Evolutionary conservation across 345 rosid species (phyloP).

Genomic region (Lumnitzera littorea): DNA sequence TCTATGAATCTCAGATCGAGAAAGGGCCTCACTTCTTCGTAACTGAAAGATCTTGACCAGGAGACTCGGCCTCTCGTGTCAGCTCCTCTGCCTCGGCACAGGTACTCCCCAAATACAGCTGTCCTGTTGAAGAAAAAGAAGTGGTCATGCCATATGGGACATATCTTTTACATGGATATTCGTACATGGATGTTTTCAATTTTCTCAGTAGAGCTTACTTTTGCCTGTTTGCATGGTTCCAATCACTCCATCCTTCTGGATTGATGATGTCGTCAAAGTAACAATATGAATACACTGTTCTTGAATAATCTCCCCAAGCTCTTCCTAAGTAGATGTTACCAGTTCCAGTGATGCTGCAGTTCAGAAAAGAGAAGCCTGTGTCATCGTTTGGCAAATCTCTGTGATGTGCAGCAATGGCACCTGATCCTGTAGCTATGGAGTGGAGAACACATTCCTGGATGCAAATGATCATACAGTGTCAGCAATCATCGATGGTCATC

Average conservation of each 20-base stretch:
- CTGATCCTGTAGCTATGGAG: conserved; percentile 49
- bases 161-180: too few relatives aligned
- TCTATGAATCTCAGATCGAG: conserved; percentile 50
- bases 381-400: conserved; percentile 54
- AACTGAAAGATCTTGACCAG: conserved; percentile 55
- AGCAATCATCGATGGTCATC: not conserved
- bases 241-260: conserved; percentile 86
- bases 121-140: conserved; percentile 37
- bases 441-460: conserved; percentile 61
- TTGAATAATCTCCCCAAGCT: conserved; percentile 91
- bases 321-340: conserved; percentile 73
- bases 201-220: conserved; percentile 23
- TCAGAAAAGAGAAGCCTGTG: conserved; percentile 79
- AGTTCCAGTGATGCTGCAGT: conserved; percentile 62
- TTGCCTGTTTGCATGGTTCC: conserved; percentile 49
- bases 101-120: conserved; percentile 66
- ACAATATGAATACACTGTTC: conserved; percentile 67
- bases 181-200: too few relatives aligned
- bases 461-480: not conserved
- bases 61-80: conserved; percentile 46
- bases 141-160: not conserved
- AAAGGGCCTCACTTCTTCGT: conserved; percentile 45
- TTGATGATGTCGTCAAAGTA: conserved; percentile 44
- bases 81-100: conserved; percentile 81
- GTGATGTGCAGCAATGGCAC: conserved; percentile 88